phyloP scores from a whole-genome alignment of 805 yeast species.

The Jamesozyma spencerorum region DNA sequence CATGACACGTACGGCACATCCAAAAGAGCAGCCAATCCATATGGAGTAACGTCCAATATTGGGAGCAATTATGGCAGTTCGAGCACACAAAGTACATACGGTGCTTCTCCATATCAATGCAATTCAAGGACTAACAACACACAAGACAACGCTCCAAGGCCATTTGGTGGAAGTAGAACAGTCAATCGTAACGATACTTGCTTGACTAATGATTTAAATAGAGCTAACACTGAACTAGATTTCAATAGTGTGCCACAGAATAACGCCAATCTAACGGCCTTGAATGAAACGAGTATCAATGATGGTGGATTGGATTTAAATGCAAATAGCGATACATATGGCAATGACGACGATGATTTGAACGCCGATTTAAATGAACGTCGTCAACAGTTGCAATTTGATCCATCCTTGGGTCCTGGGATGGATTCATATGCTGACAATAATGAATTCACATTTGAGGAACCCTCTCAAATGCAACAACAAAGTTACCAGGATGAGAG shows the following conservation, averaged over 20 bases:
- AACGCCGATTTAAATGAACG: constrained; percentile 21
- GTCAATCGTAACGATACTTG: constrained; percentile 1
- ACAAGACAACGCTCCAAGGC: neutral
- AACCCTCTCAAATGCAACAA: constrained; percentile 16
- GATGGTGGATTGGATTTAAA: constrained; percentile 19
- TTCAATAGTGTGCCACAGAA: constrained; percentile 1
- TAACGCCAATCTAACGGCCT: neutral
- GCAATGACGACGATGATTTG: constrained; percentile 24
- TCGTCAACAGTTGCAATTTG: constrained; percentile 16
- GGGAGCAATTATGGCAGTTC: neutral
- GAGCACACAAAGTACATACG: constrained; percentile 4
- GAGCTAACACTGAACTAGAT: constrained; percentile 2
- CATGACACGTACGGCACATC: neutral
- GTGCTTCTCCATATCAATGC: neutral
- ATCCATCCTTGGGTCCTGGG: constrained; percentile 16
- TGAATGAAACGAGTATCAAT: constrained; percentile 3
- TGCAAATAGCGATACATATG: constrained; percentile 17
- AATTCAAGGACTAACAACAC: too few relatives aligned
- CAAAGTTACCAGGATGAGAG: constrained; percentile 69
- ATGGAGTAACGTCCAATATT: constrained; percentile 1
- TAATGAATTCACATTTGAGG: neutral
- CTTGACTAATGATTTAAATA: constrained; percentile 1
- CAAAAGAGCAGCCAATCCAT: constrained; percentile 3
- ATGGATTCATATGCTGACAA: neutral
- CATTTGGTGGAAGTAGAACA: neutral